Percentiles rank a stretch among this genome's conserved stretches.
phyloP scores from a whole-genome alignment of 352 stramenopile genomes.

The Globisporangium sylvaticum region DNA sequence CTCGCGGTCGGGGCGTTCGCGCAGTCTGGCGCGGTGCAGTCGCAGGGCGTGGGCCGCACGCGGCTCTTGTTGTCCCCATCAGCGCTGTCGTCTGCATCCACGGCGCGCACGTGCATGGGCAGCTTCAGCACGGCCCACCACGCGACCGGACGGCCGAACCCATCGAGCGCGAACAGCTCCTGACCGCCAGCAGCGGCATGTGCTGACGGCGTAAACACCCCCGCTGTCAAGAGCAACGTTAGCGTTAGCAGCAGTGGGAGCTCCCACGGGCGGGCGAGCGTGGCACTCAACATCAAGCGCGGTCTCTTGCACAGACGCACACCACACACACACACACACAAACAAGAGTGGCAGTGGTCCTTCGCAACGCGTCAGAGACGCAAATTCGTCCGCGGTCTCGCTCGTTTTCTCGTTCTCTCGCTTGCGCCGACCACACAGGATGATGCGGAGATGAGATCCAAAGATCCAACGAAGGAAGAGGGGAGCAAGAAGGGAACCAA shows the following conservation, averaged over 20 bases:
- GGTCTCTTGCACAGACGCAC: background rate
- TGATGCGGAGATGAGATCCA: background rate
- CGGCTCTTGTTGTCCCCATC: conserved; percentile 1
- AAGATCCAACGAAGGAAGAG: no score
- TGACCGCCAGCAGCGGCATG: background rate
- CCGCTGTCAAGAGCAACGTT: conserved; percentile 12
- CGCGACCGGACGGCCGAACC: conserved; percentile 46
- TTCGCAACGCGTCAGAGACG: background rate
- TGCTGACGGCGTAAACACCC: conserved; percentile 1
- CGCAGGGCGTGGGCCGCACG: conserved; percentile 48
- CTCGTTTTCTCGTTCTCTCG: background rate
- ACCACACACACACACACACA: background rate
- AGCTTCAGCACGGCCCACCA: conserved; percentile 82
- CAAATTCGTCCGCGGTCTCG: no score
- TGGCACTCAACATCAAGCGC: background rate
- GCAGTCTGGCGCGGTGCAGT: conserved; percentile 57
- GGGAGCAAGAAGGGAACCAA: background rate
- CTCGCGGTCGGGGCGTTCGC: conserved; percentile 37
- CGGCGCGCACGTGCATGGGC: conserved; percentile 37
- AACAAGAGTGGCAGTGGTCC: background rate
- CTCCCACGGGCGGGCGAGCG: background rate
- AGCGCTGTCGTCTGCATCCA: background rate
- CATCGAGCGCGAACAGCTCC: conserved; percentile 51
- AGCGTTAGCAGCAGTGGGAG: conserved; percentile 16
- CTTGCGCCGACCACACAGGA: background rate